phyloP scores from a whole-genome alignment of 2,329 filamentous ascomycete species.

The Cladophialophora yegresii region DNA sequence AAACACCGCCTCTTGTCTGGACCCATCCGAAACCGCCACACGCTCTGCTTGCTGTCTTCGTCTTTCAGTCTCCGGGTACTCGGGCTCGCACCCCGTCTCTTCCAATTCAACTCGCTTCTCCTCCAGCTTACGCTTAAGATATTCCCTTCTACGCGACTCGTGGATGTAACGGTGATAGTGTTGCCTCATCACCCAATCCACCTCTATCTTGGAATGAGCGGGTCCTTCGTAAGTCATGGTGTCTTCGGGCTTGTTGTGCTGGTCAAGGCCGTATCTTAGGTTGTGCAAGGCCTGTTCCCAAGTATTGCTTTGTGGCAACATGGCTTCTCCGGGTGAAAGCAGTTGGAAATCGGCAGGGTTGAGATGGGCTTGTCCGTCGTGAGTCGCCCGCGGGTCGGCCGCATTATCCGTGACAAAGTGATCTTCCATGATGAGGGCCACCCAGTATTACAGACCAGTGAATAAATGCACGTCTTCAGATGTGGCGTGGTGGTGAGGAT shows the following conservation, averaged over 20 bases:
- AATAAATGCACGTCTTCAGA: not conserved
- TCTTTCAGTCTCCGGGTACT: not conserved
- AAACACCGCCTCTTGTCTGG: not conserved
- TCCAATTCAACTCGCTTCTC: not conserved
- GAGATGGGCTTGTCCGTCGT: not conserved
- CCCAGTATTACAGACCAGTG: not conserved
- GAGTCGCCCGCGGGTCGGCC: not conserved
- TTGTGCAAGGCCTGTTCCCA: slow-evolving; percentile 8
- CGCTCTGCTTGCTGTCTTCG: not conserved
- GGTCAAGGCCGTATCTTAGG: not conserved
- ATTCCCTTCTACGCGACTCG: not conserved
- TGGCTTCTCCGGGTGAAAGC: not conserved
- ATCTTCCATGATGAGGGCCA: not conserved
- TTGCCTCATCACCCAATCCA: slow-evolving; percentile 4
- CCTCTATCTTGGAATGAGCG: slow-evolving; percentile 6
- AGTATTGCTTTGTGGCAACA: not conserved
- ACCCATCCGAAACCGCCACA: not conserved
- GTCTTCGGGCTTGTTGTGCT: slow-evolving; percentile 9
- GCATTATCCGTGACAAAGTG: not conserved
- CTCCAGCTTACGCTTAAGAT: slow-evolving; percentile 1
- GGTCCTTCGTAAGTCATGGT: slow-evolving; percentile 10
- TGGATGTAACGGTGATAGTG: slow-evolving; percentile 1
- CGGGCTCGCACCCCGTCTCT: not conserved
- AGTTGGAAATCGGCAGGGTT: not conserved
- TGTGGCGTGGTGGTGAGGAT: not conserved